Conservation (phyloP, 139 green algal species). For the Yamagishiella unicocca region DNA sequence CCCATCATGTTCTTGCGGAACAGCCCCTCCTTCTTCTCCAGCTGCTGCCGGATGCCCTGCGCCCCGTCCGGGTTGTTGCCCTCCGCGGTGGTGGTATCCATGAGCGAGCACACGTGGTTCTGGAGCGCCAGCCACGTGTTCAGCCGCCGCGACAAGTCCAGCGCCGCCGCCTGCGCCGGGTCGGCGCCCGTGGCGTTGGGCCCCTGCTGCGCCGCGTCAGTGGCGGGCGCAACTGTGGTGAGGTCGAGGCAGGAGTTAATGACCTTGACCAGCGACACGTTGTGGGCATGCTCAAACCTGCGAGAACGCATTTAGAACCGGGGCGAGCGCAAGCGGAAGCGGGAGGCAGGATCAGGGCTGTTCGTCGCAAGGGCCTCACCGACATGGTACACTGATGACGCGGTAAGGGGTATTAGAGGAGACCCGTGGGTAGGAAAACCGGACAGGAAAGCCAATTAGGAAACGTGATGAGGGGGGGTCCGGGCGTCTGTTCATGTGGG, state of each 20-base stretch:
- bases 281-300: constrained; percentile 95
- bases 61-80: neutral
- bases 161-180: constrained; percentile 13
- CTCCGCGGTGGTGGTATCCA: constrained; percentile 85
- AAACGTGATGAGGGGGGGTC: too few relatives aligned
- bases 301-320: too few relatives aligned
- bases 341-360: too few relatives aligned
- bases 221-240: constrained; percentile 48
- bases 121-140: constrained; percentile 89
- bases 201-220: constrained; percentile 2
- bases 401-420: too few relatives aligned
- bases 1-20: constrained; percentile 99
- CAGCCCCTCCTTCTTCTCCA: constrained; percentile 97
- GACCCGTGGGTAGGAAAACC: too few relatives aligned
- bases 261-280: constrained; percentile 81
- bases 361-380: too few relatives aligned
- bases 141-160: constrained; percentile 65
- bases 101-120: constrained; percentile 84
- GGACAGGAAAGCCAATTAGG: too few relatives aligned
- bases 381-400: too few relatives aligned
- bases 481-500: too few relatives aligned
- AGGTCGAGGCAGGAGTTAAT: constrained; percentile 87
- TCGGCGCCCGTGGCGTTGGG: constrained; percentile 3
- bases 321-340: too few relatives aligned
- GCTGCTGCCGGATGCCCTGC: constrained; percentile 80